Evolutionary conservation across 2,329 filamentous ascomycete species (phyloP), one percentile per base, ranked within the genome.

Genomic region (Beauveria sp.): DNA sequence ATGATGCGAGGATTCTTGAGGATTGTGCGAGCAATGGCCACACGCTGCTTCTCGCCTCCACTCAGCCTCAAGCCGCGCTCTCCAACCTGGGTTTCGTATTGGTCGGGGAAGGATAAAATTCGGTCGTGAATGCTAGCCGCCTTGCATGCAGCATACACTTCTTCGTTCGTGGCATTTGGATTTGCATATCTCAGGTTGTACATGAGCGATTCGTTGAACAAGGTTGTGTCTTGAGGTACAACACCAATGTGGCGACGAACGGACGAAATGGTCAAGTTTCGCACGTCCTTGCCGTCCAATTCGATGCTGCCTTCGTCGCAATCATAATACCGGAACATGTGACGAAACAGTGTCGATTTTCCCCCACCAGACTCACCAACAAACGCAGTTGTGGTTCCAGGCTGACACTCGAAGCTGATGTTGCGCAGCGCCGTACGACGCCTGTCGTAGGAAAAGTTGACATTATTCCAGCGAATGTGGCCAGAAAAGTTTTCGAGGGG

Each of bases 241-340:
- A 99, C 93, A 26, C 94, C 94, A 69, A 99, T 97, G 71, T 92
- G 89, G 63, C 84, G 84, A 66, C 94, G 86, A 61, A 99, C 81
- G n/a, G 92, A 96, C 74, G 97, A 91, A 67, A 97, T 97, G 1
- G 91, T 96, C 62, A 96, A 78, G 66, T 92, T 86, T 72, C 90
- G 86, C 54, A 97, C 90, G 70, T 97, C 86, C 63, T 87, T 84
- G 8, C 89, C 91, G 70, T 97, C 94, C 59, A 99, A 80, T 69
- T 88, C 84, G 61, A 97, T 96, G 69, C 80, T 85, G 41, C 94
- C 94, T 56, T 85, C 83, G 57, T 87, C 81, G 59, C 88, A 85
- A 70, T 97, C 96, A 79, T 97, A 99, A 75, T 97, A 99, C 20
- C 94, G 89, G 80, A 96, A 97, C 72, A 99, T 86, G 54, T 97